These are phyloP conservation scores for Trifolium dubium DNA, from an alignment of 306 rosid genomes.

Conservation along the genomic window DNA sequence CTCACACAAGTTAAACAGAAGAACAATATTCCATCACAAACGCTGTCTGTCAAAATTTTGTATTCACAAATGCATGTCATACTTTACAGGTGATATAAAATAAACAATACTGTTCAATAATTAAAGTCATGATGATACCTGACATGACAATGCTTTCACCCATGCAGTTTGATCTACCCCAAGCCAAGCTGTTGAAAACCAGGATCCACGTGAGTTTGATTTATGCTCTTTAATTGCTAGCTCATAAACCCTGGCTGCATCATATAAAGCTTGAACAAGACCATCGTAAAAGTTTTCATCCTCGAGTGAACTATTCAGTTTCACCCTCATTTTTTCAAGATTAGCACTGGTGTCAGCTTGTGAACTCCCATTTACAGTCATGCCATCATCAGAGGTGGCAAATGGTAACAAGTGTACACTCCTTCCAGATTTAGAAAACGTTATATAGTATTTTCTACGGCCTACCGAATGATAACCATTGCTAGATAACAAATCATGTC, in stretches of 20 bases:
- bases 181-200: conserved; percentile 93
- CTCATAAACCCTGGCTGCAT: conserved; percentile 92
- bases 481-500: conserved; percentile 50
- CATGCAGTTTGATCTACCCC: conserved; percentile 89
- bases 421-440: conserved; percentile 53
- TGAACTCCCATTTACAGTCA: conserved; percentile 76
- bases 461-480: conserved; percentile 43
- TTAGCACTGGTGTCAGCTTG: conserved; percentile 65
- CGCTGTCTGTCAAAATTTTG: conserved; percentile 32
- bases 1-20: conserved; percentile 15
- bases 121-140: conserved; percentile 55
- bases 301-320: conserved; percentile 69
- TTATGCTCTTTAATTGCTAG: conserved; percentile 79
- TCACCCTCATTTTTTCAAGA: conserved; percentile 72
- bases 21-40: conserved; percentile 23
- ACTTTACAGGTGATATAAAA: conserved; percentile 21
- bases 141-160: conserved; percentile 84
- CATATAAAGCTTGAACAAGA: conserved; percentile 86
- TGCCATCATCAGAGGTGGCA: conserved; percentile 83
- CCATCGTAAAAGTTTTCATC: conserved; percentile 71
- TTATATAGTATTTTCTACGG: conserved; percentile 51
- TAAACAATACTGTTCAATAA: conserved; percentile 22
- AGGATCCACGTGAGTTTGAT: conserved; percentile 55
- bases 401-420: conserved; percentile 45
- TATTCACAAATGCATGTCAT: conserved; percentile 14